Evolutionary conservation across 371 early-diverging fungal genomes (phyloP), one percentile per base, ranked within the genome.

Genomic region (Apophysomyces ossiformis): DNA sequence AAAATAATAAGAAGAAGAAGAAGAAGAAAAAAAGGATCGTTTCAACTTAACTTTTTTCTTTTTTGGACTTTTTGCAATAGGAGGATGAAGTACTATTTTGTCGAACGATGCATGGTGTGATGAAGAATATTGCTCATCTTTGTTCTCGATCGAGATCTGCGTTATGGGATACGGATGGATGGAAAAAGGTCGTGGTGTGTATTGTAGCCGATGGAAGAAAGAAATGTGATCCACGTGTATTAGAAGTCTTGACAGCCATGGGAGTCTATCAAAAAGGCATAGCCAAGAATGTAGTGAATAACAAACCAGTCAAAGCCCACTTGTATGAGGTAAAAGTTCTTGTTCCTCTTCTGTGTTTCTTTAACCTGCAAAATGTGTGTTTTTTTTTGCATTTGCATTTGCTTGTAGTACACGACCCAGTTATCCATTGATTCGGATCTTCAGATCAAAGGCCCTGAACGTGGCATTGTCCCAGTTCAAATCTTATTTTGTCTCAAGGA

Each of bases 181-280:
- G 95, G 95, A 85, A 92, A 66, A 93, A 93, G 68, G 84, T 93
- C 8, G 92, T 93, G 5, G 91, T 95, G 1, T 92, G 92, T 67
- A 81, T 95, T 58, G 92, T 95, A 0, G 85, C 95, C 0, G 95
- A 95, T 72, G 95, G 95, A n/a, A 84, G 92, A 36, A 81, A 83
- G 11, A 90, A 92, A 69, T 86, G 85, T 59, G 75, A 90, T 68
- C 78, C 78, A 16, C 71, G 83, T 8, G 85, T 87, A 1, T 70
- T 88, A 63, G 72, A 78, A 63, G 83, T 86, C 2, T 67, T 91
- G 7, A 82, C 86, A 0, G 76, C 88, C n/a, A 85, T 89, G 86
- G 91, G 91, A 13, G 84, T 85, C 0, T 91, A 87, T 70, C 90
- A 89, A 70, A 89, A 90, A 38, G 93, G 92, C 7, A 71, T 95